Base-by-base conservation (phyloP, 2,329 filamentous ascomycete species). In the Penicillium olsonii region DNA sequence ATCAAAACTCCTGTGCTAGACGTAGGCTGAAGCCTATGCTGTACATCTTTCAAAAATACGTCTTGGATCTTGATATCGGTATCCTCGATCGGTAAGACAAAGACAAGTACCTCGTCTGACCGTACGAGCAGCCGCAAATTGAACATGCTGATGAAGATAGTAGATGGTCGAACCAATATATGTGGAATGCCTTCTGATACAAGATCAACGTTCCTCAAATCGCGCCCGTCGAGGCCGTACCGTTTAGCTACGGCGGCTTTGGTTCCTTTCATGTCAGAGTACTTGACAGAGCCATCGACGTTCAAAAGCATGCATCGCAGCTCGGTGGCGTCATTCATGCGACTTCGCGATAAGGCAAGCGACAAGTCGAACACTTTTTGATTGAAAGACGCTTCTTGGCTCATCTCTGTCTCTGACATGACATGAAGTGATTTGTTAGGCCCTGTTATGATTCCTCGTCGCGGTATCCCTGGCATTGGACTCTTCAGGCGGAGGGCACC, bases 61-160 rank as follows among this genome's bases (percentile, higher is more conserved):
- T 56, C 53, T 19, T 59, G 54, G 33, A 58, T 48, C 5, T 52
- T 57, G 12, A 48, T 53, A 15, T 55, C 50, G 6, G 37, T 27
- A 6, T 44, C 40, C 17, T 54, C 56, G 2, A 46, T 29, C 4
- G 58, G 56, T 0, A 65, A 19, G 19, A 64, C 56, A 40, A 71
- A 62, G 2, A 70, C 52, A 7, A 69, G 55, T 1, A 64, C 59
- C 22, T 60, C 60, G 45, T 70, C 62, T 1, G 62, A 55, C 44
- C 69, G 63, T 18, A 71, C 58, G 6, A 72, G 50, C 20, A 71
- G 58, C n/a, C 69, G 67, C 22, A 72, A 50, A 40, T 64, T 63
- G 48, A 71, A 71, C 19, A 71, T 54, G 45, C 69, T 67, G 18
- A 71, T 53, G 4, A 71, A 54, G 27, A 71, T 65, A 4, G 67